Base-by-base conservation (phyloP, 352 stramenopile genomes). In the Phytophthora litchii region DNA sequence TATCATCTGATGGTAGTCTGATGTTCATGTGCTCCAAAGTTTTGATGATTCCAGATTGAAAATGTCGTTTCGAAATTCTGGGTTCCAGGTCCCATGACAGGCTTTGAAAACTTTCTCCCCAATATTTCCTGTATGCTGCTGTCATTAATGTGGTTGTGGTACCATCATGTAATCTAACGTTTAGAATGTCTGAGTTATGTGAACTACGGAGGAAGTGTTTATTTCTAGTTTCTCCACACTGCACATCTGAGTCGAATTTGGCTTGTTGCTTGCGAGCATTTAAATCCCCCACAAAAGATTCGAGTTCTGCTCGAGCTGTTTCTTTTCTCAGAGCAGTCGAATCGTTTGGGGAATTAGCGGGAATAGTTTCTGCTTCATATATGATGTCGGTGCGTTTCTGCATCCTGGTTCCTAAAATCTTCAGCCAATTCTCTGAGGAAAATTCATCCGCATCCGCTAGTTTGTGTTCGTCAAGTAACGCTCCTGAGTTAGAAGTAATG, bases 391-490 rank as follows among this genome's bases (percentile, higher is more conserved):
- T 31, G 29, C 3, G 29, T 2, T 34, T 17, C 21, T 48, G 23
- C 4, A 1, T 45, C 19, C 38, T 27, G n/a, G 21, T 43, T 43
- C 9, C 12, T 14, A 16, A 29, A 10, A 7, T 6, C 10, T 45
- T 29, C 6, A 4, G 4, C 38, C 41, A 53, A 53, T 37, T 50
- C 2, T 3, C 14, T 25, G 3, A 51, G 27, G 19, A 51, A 59
- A n/a, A 17, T 23, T 23, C 2, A n/a, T n/a, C n/a, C n/a, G 9
- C 35, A 25, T 55, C 32, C 1, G 17, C 36, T 2, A 23, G 23
- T 9, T 62, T 62, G 54, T 55, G 43, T n/a, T 63, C 36, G 9
- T 55, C 54, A 7, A 51, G 20, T 0, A 55, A n/a, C 3, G 14
- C 35, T 3, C 54, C 44, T 29, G 54, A 35, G 29, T 51, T 50